phyloP scores from a whole-genome alignment of 352 stramenopile species.

The Globisporangium alternatum region DNA sequence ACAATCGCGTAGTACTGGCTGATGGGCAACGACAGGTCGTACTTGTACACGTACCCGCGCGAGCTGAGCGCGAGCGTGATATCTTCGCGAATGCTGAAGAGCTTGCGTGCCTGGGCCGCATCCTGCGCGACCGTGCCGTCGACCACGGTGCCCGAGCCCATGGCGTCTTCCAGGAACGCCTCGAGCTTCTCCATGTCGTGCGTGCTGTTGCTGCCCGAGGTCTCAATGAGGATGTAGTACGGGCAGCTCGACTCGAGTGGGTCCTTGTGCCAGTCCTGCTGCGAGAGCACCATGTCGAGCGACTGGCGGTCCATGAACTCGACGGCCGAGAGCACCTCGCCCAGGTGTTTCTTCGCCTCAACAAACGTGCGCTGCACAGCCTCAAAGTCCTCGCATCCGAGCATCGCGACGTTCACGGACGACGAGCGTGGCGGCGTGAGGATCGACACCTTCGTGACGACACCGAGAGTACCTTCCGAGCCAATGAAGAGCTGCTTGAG shows the following conservation, averaged over 20 bases:
- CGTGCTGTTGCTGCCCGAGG: constrained; percentile 85
- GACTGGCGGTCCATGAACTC: constrained; percentile 95
- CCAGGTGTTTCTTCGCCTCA: constrained; percentile 84
- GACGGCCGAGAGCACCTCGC: constrained; percentile 94
- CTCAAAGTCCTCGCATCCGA: constrained; percentile 90
- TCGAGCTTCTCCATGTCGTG: constrained; percentile 94
- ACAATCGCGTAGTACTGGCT: constrained; percentile 91
- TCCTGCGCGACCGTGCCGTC: constrained; percentile 94
- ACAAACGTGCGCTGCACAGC: constrained; percentile 79
- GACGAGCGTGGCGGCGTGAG: constrained; percentile 63
- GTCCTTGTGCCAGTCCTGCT: constrained; percentile 70
- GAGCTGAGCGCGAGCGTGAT: constrained; percentile 87
- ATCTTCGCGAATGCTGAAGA: constrained; percentile 95
- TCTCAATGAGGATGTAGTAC: constrained; percentile 97
- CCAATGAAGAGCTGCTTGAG: constrained; percentile 97
- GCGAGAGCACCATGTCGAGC: constrained; percentile 82
- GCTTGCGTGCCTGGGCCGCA: constrained; percentile 82
- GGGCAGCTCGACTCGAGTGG: constrained; percentile 58
- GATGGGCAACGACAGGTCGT: constrained; percentile 95
- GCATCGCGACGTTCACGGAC: constrained; percentile 86
- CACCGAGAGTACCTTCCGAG: constrained; percentile 94
- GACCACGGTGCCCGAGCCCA: constrained; percentile 66
- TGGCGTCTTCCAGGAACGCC: constrained; percentile 73
- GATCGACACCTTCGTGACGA: constrained; percentile 93
- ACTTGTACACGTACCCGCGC: constrained; percentile 96